Evolutionary conservation across 805 yeast genomes (phyloP).

Genomic region (Saccharomycopsis sp.): DNA sequence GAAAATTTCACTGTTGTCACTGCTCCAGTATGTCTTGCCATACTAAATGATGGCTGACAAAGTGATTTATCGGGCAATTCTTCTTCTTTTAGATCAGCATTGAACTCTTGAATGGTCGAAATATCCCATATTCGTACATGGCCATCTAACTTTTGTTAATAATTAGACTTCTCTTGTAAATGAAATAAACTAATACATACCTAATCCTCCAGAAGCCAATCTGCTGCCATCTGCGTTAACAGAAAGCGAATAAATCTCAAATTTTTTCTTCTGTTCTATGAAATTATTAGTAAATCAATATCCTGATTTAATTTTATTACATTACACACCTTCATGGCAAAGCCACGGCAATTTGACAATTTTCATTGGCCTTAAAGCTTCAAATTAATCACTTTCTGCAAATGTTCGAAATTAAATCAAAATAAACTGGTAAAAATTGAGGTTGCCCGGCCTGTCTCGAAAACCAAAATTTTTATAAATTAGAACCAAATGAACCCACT

Average conservation of each 20-base stretch:
- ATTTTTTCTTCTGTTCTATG: slow-evolving; percentile 64
- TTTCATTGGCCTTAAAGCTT: too few species aligned
- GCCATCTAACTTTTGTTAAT: slow-evolving; percentile 35
- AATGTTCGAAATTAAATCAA: too few species aligned
- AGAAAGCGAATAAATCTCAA: slow-evolving; percentile 78
- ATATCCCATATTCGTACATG: slow-evolving; percentile 85
- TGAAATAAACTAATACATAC: not conserved
- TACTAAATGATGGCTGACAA: slow-evolving; percentile 67
- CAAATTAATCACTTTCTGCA: too few species aligned
- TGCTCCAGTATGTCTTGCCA: slow-evolving; percentile 95
- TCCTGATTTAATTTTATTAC: not conserved
- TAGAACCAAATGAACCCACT: too few species aligned
- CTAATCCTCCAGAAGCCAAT: slow-evolving; percentile 88
- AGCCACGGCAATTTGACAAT: slow-evolving; percentile 66
- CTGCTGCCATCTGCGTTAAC: slow-evolving; percentile 76
- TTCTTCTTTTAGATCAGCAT: not conserved
- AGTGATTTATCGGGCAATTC: slow-evolving; percentile 21
- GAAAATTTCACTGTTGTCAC: slow-evolving; percentile 90
- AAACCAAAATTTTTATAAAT: too few species aligned
- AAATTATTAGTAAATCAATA: slow-evolving; percentile 4
- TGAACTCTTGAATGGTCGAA: slow-evolving; percentile 39
- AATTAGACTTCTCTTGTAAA: not conserved
- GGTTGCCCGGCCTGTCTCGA: too few species aligned
- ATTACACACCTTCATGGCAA: slow-evolving; percentile 37
- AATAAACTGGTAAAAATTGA: too few species aligned